Base-by-base conservation (phyloP, 2,329 filamentous ascomycete genomes). In the Pestalotiopsis sp. region DNA sequence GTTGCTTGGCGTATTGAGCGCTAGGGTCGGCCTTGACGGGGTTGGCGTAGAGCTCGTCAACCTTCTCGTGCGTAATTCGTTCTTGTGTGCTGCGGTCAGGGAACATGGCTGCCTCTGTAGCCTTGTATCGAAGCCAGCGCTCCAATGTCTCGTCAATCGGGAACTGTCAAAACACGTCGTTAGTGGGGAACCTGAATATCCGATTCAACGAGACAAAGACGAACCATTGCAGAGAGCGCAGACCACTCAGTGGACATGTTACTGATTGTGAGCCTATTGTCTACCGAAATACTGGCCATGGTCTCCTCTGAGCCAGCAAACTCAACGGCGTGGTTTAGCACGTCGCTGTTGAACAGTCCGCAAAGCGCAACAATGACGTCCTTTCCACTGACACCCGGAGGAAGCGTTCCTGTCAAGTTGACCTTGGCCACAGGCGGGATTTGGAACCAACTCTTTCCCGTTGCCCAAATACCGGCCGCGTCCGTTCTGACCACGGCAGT, bases 341-440 rank as follows among this genome's bases (percentile, higher is more conserved):
- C 95, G 59, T 97, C 93, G 73, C 94, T 92, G 80, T 93, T 92
- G 83, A 98, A 97, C 0, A 97, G 82, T 1, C 92, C 93, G 73
- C 93, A 97, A 1, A 98, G 86, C 0, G 94, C 93, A 31, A 98
- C 88, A 72, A 98, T 98, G 13, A 97, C 92, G 79, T 98, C 96
- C 80, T 99, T 98, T 38, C 94, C 95, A 0, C 92, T 94, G 1
- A 97, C 94, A 12, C 95, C 95, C 1, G 84, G 82, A 0, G 93
- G 95, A 6, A 97, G 82, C 0, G 88, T 80, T 6, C 94, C 95
- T 0, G 87, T 93, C 12, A 98, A 85, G 0, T 88, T 95, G 27
- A 98, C 88, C 80, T 92, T 91, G 1, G 92, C 93, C 36, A 97
- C 88, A 0, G 94, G 93, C 0, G 95, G 95, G 27, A 96, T 87